Conservation (phyloP, 495 filamentous ascomycete genomes). For the Aspergillus sclerotiicarbonarius region DNA sequence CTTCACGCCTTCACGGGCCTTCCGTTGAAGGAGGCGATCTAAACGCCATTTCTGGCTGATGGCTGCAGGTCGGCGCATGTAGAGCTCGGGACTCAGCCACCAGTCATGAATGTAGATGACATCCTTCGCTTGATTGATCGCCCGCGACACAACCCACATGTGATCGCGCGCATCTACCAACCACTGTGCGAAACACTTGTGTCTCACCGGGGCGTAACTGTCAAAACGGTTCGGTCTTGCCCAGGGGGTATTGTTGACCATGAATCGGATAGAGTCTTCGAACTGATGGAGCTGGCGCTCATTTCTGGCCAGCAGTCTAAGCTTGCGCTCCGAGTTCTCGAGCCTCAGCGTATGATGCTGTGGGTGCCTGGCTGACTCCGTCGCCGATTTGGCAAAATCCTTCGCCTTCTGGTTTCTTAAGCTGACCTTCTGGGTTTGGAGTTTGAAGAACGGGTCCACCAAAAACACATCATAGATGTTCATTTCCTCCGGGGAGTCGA, state of each 20-base stretch:
- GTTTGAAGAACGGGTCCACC: slow-evolving; percentile 78
- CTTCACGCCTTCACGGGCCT: slow-evolving; percentile 94
- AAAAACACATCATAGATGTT: slow-evolving; percentile 98
- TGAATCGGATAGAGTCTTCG: slow-evolving; percentile 83
- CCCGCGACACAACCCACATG: slow-evolving; percentile 98
- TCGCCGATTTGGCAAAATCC: slow-evolving; percentile 59
- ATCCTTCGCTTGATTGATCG: slow-evolving; percentile 96
- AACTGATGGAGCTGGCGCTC: slow-evolving; percentile 89
- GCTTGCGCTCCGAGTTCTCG: slow-evolving; percentile 80
- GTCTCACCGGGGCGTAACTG: slow-evolving; percentile 89
- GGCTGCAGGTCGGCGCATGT: slow-evolving; percentile 90
- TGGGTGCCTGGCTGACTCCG: slow-evolving; percentile 61
- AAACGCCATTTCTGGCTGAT: slow-evolving; percentile 99
- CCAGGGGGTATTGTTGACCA: slow-evolving; percentile 80
- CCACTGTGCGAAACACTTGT: slow-evolving; percentile 89
- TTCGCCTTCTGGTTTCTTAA: slow-evolving; percentile 64
- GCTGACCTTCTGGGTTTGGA: slow-evolving; percentile 64
- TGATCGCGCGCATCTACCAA: slow-evolving; percentile 95
- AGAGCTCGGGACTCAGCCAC: slow-evolving; percentile 97
- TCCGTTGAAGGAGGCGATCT: slow-evolving; percentile 89
- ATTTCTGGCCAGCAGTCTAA: slow-evolving; percentile 89
- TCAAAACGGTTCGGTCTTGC: slow-evolving; percentile 78
- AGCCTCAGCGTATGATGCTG: slow-evolving; percentile 84
- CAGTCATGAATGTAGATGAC: slow-evolving; percentile 99
- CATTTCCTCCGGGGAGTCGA: slow-evolving; percentile 97